Evolutionary conservation across 257 asterid genomes (phyloP), one percentile per base, ranked within the genome.

Genomic region (Petunia axillaris): DNA sequence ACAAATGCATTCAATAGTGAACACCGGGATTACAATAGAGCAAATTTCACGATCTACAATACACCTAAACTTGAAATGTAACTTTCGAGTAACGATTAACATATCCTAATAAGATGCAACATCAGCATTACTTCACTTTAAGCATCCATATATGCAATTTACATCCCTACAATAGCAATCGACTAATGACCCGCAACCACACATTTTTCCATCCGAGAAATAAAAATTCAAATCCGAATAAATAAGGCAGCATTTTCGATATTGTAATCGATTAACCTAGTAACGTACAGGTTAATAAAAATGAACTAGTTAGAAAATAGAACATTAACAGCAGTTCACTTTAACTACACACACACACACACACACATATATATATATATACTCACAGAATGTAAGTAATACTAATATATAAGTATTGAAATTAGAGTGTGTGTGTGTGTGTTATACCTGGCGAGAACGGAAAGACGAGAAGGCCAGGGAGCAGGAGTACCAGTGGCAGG

Each of bases 401-500:
- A n/a, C n/a, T n/a, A 55, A 55, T 65, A 39, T 65, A 14, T 1
- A 65, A 63, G 58, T 67, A 84, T 15, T 13, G 73, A 14, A 58
- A 1, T 77, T 40, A 58, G 40, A 43, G 2, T 5, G 50, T 36
- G 11, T 25, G 74, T 8, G 5, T 16, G 48, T 40, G n/a, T 25
- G 25, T 25, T 25, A 25, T 59, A 95, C 99, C 98, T 92, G 78
- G 97, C 93, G 9, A 91, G 90, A 37, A 88, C 94, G 65, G 98
- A 91, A 79, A 89, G 99, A 65, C 99, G 99, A 84, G 99, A 85
- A 76, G 94, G 79, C 98, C 98, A 94, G 6, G 98, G 98, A 55
- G 98, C 98, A 6, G 99, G 99, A 52, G 97, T 95, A 71, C 98
- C 98, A 73, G 94, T 90, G 78, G 84, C 77, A 6, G 98, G 98